These are phyloP conservation scores for Mycena galopus DNA, from an alignment of 768 basidiomycete species.

Conservation along the genomic window DNA sequence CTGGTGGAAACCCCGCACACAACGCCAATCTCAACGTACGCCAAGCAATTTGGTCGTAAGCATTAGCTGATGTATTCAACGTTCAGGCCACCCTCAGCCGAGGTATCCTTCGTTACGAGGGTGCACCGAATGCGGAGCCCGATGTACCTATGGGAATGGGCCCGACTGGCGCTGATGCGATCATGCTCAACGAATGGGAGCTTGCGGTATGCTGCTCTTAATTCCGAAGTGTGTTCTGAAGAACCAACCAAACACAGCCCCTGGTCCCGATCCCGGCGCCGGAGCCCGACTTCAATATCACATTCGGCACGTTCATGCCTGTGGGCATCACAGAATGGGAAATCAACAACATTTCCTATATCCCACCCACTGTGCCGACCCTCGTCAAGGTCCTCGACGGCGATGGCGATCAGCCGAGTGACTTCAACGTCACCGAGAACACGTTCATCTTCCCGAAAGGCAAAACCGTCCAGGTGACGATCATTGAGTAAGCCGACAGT, in stretches of 20 bases:
- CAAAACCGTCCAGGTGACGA: too few relatives aligned
- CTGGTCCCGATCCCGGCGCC: conserved; percentile 35
- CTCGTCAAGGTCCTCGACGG: too few relatives aligned
- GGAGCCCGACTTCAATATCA: too few relatives aligned
- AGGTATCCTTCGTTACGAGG: conserved; percentile 54
- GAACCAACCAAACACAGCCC: background rate
- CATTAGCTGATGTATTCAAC: background rate
- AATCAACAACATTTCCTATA: too few relatives aligned
- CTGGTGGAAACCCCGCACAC: conserved; percentile 45
- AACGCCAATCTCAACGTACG: conserved; percentile 44
- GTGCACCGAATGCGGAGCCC: conserved; percentile 50
- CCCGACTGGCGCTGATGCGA: conserved; percentile 12
- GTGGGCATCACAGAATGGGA: too few relatives aligned
- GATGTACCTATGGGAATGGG: conserved; percentile 42
- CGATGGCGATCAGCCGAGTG: too few relatives aligned
- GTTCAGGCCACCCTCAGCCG: conserved; percentile 37
- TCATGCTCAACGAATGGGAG: conserved; percentile 13
- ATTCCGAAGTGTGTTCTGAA: conserved; percentile 1
- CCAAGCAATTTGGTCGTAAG: background rate
- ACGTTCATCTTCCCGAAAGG: too few relatives aligned
- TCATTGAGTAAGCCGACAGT: too few relatives aligned
- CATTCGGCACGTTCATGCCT: too few relatives aligned
- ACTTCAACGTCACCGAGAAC: too few relatives aligned
- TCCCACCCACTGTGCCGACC: too few relatives aligned
- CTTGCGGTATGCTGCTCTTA: conserved; percentile 28